Percentiles rank a stretch among this genome's conserved stretches.
These are phyloP conservation scores for Sclerotinia glacialis DNA, from an alignment of 2,329 filamentous ascomycete genomes.

Conservation along the genomic window DNA sequence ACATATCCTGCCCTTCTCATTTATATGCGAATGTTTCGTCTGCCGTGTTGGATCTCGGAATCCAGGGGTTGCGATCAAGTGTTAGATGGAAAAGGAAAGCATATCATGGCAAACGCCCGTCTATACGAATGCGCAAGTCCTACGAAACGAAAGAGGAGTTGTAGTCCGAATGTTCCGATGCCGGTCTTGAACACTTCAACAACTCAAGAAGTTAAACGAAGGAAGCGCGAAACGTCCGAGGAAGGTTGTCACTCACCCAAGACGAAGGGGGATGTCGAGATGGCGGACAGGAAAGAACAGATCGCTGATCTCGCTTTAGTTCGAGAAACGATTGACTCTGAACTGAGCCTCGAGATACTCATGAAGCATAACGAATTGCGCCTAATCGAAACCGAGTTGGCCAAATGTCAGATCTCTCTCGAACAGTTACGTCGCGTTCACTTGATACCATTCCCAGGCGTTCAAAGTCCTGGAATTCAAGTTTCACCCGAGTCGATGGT, in stretches of 20 bases:
- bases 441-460: conserved; percentile 82
- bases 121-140: conserved; percentile 28
- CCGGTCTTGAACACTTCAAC: conserved; percentile 22
- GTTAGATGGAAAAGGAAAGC: conserved; percentile 44
- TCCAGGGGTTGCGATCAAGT: conserved; percentile 55
- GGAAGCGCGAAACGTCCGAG: conserved; percentile 36
- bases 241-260: conserved; percentile 3
- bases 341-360: conserved; percentile 88
- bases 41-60: conserved; percentile 54
- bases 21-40: conserved; percentile 58
- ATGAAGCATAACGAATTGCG: conserved; percentile 93
- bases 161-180: conserved; percentile 23
- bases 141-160: conserved; percentile 36
- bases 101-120: conserved; percentile 41
- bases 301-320: conserved; percentile 36
- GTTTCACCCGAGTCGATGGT: conserved; percentile 58
- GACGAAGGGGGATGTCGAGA: conserved; percentile 26
- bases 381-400: conserved; percentile 91
- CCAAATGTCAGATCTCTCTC: conserved; percentile 88
- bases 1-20: not conserved
- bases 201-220: conserved; percentile 37
- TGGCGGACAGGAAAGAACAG: conserved; percentile 23
- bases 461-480: conserved; percentile 51
- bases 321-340: conserved; percentile 62
- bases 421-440: conserved; percentile 93